Evolutionary conservation across 192 early-diverging fungal species (phyloP).

Genomic region (Piromyces sp.): DNA sequence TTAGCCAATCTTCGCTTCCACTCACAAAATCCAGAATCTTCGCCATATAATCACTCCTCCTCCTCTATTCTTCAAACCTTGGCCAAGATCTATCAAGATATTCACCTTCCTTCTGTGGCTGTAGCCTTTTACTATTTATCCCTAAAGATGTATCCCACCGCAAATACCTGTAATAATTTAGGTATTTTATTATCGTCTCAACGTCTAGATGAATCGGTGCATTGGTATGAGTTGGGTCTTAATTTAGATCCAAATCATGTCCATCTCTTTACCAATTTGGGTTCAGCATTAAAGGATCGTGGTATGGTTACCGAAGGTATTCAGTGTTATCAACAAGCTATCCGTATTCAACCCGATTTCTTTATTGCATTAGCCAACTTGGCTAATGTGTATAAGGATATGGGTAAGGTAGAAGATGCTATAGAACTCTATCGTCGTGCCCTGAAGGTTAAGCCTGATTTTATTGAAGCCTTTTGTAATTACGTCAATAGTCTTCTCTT

Average conservation of each 20-base stretch:
- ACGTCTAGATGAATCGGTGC: conserved; percentile 58
- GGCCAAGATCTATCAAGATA: conserved; percentile 78
- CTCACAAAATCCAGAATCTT: conserved; percentile 7
- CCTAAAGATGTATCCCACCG: conserved; percentile 56
- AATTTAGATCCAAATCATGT: conserved; percentile 63
- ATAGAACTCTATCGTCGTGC: conserved; percentile 71
- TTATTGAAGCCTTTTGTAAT: conserved; percentile 83
- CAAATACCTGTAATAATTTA: conserved; percentile 81
- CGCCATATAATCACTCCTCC: conserved; percentile 20
- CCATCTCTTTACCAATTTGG: conserved; percentile 86
- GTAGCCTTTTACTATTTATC: conserved; percentile 72
- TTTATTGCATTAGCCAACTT: conserved; percentile 85
- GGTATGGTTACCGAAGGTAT: conserved; percentile 71
- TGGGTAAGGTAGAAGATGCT: conserved; percentile 75
- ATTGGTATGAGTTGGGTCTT: conserved; percentile 77
- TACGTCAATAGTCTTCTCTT: conserved; percentile 72
- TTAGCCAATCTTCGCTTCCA: conserved; percentile 10
- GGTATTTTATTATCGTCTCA: conserved; percentile 62
- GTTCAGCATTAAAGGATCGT: conserved; percentile 75
- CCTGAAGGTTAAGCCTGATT: conserved; percentile 66
- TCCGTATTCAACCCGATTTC: conserved; percentile 67
- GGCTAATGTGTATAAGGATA: conserved; percentile 82
- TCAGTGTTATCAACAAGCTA: conserved; percentile 74
- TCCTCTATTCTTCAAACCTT: conserved; percentile 60
- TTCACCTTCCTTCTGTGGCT: conserved; percentile 41